These are phyloP conservation scores for Kluyveromyces dobzhanskii DNA, from an alignment of 805 yeast genomes.

Conservation along the genomic window DNA sequence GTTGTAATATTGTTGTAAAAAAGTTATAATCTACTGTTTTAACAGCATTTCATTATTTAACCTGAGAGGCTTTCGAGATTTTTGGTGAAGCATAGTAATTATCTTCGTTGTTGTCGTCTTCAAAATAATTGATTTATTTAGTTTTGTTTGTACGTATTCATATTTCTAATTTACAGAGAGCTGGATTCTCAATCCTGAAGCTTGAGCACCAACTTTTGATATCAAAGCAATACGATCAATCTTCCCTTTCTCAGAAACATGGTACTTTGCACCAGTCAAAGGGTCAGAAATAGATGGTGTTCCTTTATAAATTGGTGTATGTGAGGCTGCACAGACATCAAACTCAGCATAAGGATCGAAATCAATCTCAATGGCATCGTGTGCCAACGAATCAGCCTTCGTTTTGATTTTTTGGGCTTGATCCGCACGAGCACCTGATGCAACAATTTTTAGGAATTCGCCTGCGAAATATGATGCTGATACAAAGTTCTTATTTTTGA, in stretches of 20 bases:
- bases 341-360: constrained; percentile 90
- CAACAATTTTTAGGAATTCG: constrained; percentile 62
- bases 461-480: constrained; percentile 85
- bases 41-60: no score
- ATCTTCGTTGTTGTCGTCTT: no score
- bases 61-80: no score
- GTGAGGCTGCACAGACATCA: constrained; percentile 79
- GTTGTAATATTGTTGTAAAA: no score
- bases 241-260: constrained; percentile 66
- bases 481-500: constrained; percentile 79
- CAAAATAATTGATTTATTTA: no score
- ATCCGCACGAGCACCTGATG: constrained; percentile 76
- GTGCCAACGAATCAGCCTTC: constrained; percentile 69
- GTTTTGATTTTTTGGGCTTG: constrained; percentile 78
- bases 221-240: constrained; percentile 68
- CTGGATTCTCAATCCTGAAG: constrained; percentile 70
- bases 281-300: constrained; percentile 64
- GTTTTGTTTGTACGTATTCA: background rate
- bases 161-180: constrained; percentile 4
- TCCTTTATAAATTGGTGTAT: constrained; percentile 82
- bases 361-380: constrained; percentile 83
- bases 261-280: constrained; percentile 83
- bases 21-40: no score
- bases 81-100: no score
- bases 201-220: constrained; percentile 81